A percentile compares a stretch with the other conserved stretches of the same genome.
These are phyloP conservation scores for Simplicillium aogashimaense DNA, from an alignment of 2,329 filamentous ascomycete species.

Conservation along the genomic window DNA sequence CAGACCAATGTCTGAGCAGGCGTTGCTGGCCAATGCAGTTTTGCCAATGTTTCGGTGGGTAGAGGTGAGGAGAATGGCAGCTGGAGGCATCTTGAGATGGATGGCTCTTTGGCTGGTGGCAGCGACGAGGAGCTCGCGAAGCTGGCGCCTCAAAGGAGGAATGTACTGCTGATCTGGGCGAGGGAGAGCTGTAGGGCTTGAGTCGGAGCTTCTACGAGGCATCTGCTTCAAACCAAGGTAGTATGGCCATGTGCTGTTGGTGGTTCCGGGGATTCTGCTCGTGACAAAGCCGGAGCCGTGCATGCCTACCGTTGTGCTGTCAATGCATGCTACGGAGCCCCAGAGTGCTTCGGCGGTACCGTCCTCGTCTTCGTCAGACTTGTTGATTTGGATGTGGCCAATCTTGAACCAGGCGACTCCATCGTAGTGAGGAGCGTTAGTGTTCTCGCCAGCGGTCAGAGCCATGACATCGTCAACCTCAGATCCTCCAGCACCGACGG, in stretches of 20 bases:
- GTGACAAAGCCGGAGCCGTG: constrained; percentile 84
- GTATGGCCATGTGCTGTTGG: constrained; percentile 75
- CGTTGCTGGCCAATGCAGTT: constrained; percentile 62
- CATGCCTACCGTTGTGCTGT: constrained; percentile 79
- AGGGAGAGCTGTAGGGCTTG: constrained; percentile 27
- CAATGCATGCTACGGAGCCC: constrained; percentile 79
- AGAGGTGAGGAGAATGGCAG: constrained; percentile 81
- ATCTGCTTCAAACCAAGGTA: constrained; percentile 71
- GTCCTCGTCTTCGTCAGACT: constrained; percentile 43
- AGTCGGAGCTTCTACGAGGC: constrained; percentile 35
- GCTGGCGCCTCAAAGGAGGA: constrained; percentile 54
- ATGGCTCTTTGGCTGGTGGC: constrained; percentile 82
- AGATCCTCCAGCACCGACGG: constrained; percentile 45
- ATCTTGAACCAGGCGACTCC: constrained; percentile 90
- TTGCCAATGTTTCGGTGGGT: constrained; percentile 94
- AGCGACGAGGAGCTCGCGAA: constrained; percentile 78
- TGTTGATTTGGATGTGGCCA: constrained; percentile 56
- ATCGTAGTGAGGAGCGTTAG: constrained; percentile 29
- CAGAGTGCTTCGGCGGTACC: constrained; percentile 61
- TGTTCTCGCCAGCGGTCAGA: constrained; percentile 30
- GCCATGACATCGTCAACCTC: constrained; percentile 63
- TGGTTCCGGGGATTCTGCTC: constrained; percentile 66
- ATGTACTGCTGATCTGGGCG: constrained; percentile 40
- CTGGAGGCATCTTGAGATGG: constrained; percentile 75
- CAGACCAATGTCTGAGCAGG: constrained; percentile 80